Evolutionary conservation across 139 green algal genomes (phyloP), one percentile per base, ranked within the genome.

Genomic region (Dunaliella sp.): DNA sequence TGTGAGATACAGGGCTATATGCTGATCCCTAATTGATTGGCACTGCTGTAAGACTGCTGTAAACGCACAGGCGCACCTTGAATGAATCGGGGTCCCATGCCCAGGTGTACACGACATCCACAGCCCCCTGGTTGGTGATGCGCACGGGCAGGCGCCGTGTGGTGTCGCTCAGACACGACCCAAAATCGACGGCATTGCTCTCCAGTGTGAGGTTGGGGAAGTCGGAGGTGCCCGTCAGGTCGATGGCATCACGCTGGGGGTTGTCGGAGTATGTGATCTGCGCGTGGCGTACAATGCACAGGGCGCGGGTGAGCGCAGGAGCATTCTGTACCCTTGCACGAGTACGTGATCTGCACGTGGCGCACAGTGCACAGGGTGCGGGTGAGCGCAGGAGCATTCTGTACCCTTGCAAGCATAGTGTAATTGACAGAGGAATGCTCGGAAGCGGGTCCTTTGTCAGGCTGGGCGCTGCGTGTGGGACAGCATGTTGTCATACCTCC

Each of bases 131-230:
- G 92, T 98, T 98, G 77, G 84, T 93, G 25, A 96, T 80, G 24
- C 35, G 83, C 1, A 96, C 74, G 1, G 87, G 74, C 34, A 89
- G 33, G 33, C 93, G 89, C 57, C 84, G 80, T 1, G 89, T 92
- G 34, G 93, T 98, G 91, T 98, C 94, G 25, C 91, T 93, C 36
- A 96, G 88, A 1, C 93, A 91, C 32, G 87, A 93, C 57, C 93
- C 94, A 91, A 97, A 98, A 36, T 95, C 90, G 0, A 98, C 86
- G 3, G 32, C 30, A 28, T 73, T 28, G 32, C 36, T 81, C 36
- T 89, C 83, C 37, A 88, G 84, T 48, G 28, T 22, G 48, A 98
- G 82, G 87, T 97, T 98, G 31, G 95, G 95, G 83, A 93, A 96
- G 72, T 93, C 88, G 31, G 96, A 91, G 58, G 91, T 87, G 32